These are phyloP conservation scores for Fusarium pseudonygamai DNA, from an alignment of 2,329 filamentous ascomycete genomes.

Conservation along the genomic window DNA sequence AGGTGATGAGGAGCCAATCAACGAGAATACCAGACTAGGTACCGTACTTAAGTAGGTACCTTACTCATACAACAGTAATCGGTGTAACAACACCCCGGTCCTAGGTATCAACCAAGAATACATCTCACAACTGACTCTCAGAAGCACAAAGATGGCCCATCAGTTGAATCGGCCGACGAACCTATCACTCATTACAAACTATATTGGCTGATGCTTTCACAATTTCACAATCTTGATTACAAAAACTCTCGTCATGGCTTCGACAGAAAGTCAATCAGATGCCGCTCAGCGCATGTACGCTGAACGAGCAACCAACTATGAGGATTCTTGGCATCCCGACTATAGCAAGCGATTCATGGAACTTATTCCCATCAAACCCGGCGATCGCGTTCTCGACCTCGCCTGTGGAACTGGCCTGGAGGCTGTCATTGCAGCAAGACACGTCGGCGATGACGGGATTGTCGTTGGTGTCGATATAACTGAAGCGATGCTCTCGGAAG, in stretches of 20 bases:
- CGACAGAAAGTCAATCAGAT: constrained; percentile 12
- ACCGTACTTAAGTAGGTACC: neutral
- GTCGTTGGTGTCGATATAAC: constrained; percentile 48
- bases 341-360: constrained; percentile 46
- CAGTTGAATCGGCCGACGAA: neutral
- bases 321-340: constrained; percentile 48
- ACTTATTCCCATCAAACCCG: constrained; percentile 34
- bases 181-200: neutral
- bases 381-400: constrained; percentile 45
- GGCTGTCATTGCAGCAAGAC: constrained; percentile 42
- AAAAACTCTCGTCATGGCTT: constrained; percentile 1
- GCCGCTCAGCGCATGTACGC: constrained; percentile 46
- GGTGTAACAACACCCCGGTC: neutral
- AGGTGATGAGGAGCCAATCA: constrained; percentile 5
- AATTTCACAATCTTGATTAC: neutral
- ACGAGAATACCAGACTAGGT: neutral
- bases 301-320: constrained; percentile 44
- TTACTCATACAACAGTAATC: neutral
- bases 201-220: neutral
- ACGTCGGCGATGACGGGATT: constrained; percentile 39
- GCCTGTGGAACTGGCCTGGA: constrained; percentile 50
- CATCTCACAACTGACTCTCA: neutral
- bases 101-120: neutral
- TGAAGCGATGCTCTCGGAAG: constrained; percentile 45
- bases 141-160: neutral